Evolutionary conservation across 176 grass and related monocot genomes (phyloP), one percentile per base, ranked within the genome.

Genomic region (Oryza glumipatula): DNA sequence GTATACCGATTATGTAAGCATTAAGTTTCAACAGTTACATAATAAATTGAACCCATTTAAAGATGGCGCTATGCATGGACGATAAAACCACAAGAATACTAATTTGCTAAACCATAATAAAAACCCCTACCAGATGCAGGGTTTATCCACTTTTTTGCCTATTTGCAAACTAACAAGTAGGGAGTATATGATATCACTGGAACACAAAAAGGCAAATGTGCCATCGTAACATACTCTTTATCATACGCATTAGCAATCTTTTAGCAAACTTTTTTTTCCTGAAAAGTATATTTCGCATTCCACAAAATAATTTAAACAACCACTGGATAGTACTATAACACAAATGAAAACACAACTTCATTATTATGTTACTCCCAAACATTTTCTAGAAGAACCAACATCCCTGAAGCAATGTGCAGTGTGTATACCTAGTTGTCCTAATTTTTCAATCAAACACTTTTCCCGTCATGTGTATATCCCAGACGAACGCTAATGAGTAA

Each of bases 11-110:
- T 44, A 82, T 12, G 11, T n/a, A 81, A 65, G 24, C n/a, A 65
- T 64, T 39, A 12, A 85, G 70, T 65, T 65, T 80, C 21, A 70
- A 1, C 21, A 24, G 26, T 65, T 32, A 70, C 11, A 68, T 68
- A 51, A 63, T 16, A 70, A 65, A 82, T 56, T 72, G 45, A 72
- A 19, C 15, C 60, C 77, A 68, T 56, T 80, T 56, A 61, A 11
- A 54, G 16, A n/a, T 45, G 23, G 21, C 32, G 1, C 61, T 8
- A 60, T 67, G 15, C 15, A 39, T 23, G 47, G 8, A 49, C 11
- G 69, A 58, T 46, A 12, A 30, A 35, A 81, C 64, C 22, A 17
- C 63, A 58, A 76, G 41, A 76, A 47, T 6, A 77, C 0, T 23
- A 85, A 17, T 68, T 8, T 22, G 23, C 19, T 43, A 43, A 43